A percentile compares a stretch with the other conserved stretches of the same genome.
Evolutionary conservation across 2,329 filamentous ascomycete genomes (phyloP).

Genomic region (Arthroderma sp.): DNA sequence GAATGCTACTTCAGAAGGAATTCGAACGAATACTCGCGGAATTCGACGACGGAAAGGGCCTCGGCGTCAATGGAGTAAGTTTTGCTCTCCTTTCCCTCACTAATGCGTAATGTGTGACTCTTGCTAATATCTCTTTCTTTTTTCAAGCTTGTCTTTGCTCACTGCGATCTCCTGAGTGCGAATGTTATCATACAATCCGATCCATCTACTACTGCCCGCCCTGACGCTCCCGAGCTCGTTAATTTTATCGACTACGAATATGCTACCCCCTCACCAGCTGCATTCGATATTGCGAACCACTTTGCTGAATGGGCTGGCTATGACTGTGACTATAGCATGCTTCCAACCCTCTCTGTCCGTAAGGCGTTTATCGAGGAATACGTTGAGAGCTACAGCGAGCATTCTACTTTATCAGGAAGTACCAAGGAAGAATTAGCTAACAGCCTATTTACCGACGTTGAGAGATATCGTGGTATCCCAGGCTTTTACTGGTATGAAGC

Average conservation of each 20-base stretch:
- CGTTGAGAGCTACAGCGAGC: slow-evolving; percentile 56
- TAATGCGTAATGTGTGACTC: background rate
- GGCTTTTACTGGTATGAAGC: slow-evolving; percentile 57
- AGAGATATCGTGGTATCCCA: slow-evolving; percentile 74
- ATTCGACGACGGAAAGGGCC: slow-evolving; percentile 61
- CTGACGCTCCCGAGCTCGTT: slow-evolving; percentile 41
- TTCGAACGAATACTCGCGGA: slow-evolving; percentile 55
- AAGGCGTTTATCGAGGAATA: slow-evolving; percentile 75
- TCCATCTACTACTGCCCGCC: slow-evolving; percentile 16
- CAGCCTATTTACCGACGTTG: slow-evolving; percentile 65
- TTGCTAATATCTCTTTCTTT: slow-evolving; percentile 8
- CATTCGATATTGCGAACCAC: slow-evolving; percentile 95
- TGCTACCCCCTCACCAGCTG: slow-evolving; percentile 80
- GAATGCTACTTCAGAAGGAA: slow-evolving; percentile 59
- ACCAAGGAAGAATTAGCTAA: slow-evolving; percentile 51
- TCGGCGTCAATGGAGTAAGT: slow-evolving; percentile 59
- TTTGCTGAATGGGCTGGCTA: slow-evolving; percentile 98
- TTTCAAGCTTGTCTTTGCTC: slow-evolving; percentile 68
- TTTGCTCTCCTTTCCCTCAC: background rate
- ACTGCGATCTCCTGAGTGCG: slow-evolving; percentile 90
- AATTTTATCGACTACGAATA: slow-evolving; percentile 99
- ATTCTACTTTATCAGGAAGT: slow-evolving; percentile 24
- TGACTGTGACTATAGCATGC: slow-evolving; percentile 74
- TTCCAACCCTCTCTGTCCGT: slow-evolving; percentile 67
- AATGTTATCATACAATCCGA: slow-evolving; percentile 71